Conservation (phyloP, 805 yeast genomes). For the Kurtzmaniella cleridarum region DNA sequence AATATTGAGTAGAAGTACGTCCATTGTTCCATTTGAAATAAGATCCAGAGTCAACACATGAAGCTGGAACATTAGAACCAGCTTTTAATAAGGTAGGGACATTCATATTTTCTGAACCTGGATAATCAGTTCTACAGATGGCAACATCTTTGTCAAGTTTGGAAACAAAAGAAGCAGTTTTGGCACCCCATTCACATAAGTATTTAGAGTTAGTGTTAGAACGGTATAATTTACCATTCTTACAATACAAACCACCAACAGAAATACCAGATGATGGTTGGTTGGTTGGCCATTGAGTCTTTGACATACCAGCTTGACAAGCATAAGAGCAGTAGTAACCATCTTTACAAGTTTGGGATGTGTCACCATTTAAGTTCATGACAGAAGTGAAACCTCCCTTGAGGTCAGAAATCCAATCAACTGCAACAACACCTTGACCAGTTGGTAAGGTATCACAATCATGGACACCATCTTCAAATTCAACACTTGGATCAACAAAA, state of each 20-base stretch:
- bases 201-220: constrained; percentile 60
- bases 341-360: constrained; percentile 71
- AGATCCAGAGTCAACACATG: constrained; percentile 72
- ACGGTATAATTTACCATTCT: constrained; percentile 78
- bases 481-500: constrained; percentile 50
- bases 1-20: constrained; percentile 90
- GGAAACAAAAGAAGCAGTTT: constrained; percentile 63
- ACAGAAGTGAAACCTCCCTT: constrained; percentile 80
- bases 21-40: constrained; percentile 83
- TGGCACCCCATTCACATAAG: constrained; percentile 85
- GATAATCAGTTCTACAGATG: constrained; percentile 97
- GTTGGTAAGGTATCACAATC: constrained; percentile 68
- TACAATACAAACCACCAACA: constrained; percentile 88
- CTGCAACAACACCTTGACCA: constrained; percentile 77
- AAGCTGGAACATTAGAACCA: constrained; percentile 59
- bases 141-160: constrained; percentile 67
- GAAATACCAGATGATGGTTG: constrained; percentile 91
- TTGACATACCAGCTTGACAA: constrained; percentile 98
- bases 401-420: constrained; percentile 46
- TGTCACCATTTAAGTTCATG: constrained; percentile 51
- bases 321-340: constrained; percentile 97
- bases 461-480: constrained; percentile 69
- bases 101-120: constrained; percentile 98
- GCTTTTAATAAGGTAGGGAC: constrained; percentile 80
- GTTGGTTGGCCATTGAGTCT: constrained; percentile 91